phyloP scores from a whole-genome alignment of 495 filamentous ascomycete genomes.

The Talaromyces stipitatus region DNA sequence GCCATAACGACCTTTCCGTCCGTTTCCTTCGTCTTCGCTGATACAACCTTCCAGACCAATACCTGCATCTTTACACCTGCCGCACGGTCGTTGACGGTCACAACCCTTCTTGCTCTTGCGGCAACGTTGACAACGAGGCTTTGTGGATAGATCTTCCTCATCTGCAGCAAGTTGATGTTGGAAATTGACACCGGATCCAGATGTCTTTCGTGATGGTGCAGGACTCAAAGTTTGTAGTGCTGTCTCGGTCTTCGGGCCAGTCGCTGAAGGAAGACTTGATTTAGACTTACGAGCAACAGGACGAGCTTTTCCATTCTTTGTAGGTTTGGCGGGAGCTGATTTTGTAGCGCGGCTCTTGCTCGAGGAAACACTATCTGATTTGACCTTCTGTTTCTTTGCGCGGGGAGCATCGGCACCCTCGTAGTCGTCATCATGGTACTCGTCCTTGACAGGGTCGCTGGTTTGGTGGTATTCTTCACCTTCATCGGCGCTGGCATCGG shows the following conservation, averaged over 20 bases:
- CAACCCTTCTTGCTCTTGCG: slow-evolving; percentile 99
- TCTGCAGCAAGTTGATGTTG: slow-evolving; percentile 69
- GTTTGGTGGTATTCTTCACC: slow-evolving; percentile 47
- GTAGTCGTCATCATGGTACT: slow-evolving; percentile 39
- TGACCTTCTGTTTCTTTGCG: slow-evolving; percentile 39
- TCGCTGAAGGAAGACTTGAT: slow-evolving; percentile 30
- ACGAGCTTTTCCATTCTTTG: slow-evolving; percentile 30
- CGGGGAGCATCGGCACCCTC: slow-evolving; percentile 35
- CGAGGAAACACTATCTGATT: slow-evolving; percentile 17
- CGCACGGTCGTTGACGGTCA: slow-evolving; percentile 90
- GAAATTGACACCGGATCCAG: slow-evolving; percentile 58
- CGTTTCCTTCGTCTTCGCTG: slow-evolving; percentile 95
- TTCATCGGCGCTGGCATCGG: slow-evolving; percentile 60
- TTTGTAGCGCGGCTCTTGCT: slow-evolving; percentile 30
- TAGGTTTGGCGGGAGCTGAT: slow-evolving; percentile 28
- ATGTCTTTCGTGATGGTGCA: slow-evolving; percentile 69
- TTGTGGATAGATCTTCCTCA: slow-evolving; percentile 83
- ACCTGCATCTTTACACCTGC: slow-evolving; percentile 91
- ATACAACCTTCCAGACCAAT: slow-evolving; percentile 86
- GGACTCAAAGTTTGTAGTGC: slow-evolving; percentile 54
- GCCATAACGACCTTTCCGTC: slow-evolving; percentile 91
- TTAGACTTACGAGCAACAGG: slow-evolving; percentile 48
- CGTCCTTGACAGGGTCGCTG: slow-evolving; percentile 55
- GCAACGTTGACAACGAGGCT: slow-evolving; percentile 96
- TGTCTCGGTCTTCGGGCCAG: slow-evolving; percentile 45